Conservation (phyloP, 495 filamentous ascomycete genomes). For the Chaetomidium leptoderma region DNA sequence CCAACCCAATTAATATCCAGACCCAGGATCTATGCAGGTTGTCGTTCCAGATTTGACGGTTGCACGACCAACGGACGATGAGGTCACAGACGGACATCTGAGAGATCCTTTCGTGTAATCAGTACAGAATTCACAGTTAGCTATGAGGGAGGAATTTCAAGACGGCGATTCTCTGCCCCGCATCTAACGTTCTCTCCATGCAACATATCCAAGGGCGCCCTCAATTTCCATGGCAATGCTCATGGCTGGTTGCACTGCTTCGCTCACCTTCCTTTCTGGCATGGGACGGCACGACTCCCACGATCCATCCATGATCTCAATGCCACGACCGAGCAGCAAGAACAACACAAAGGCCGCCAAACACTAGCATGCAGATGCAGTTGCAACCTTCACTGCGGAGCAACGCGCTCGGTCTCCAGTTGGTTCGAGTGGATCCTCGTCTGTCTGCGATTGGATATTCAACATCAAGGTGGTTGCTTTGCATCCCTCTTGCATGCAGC, state of each 20-base stretch:
- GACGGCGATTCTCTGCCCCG: no score
- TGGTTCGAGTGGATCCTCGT: background rate
- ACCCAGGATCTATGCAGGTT: background rate
- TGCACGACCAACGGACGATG: background rate
- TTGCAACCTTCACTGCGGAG: conserved; percentile 4
- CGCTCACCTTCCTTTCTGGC: conserved; percentile 8
- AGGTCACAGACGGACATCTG: background rate
- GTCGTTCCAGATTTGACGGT: background rate
- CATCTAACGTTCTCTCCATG: background rate
- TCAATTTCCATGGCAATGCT: background rate
- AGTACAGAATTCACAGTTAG: no score
- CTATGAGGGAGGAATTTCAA: no score
- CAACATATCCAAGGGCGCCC: background rate
- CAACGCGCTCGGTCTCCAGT: background rate
- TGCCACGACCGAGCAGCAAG: background rate
- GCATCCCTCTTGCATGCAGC: background rate
- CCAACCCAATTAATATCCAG: background rate
- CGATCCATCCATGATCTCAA: background rate
- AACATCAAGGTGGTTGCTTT: background rate
- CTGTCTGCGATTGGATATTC: background rate
- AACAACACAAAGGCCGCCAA: background rate
- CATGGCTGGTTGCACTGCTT: conserved; percentile 3
- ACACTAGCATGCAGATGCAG: background rate
- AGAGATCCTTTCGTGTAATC: no score
- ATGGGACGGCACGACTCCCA: background rate